Evolutionary conservation across 2,329 filamentous ascomycete species (phyloP), one percentile per base, ranked within the genome.

Genomic region (Stemphylium beticola): DNA sequence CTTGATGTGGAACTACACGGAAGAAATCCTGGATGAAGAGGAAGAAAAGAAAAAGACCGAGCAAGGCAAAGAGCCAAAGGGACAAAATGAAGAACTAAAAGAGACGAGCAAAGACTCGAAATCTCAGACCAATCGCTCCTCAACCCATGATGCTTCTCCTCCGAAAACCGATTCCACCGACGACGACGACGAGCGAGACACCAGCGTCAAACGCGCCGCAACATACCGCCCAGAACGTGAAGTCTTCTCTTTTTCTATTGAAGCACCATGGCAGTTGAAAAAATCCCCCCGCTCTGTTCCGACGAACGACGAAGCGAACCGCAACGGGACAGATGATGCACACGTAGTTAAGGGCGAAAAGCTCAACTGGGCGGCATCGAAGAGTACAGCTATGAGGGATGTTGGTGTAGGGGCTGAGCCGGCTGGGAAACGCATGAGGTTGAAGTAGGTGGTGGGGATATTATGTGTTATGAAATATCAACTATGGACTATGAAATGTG

Each of bases 1-100:
- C 45, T 76, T 87, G 37, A 88, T 98, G 85, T 96, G 90, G 89
- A 79, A 80, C 2, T 98, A 93, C 69, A 92, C 87, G 0, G 93
- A 98, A 72, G 78, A 77, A 0, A 75, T 79, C 38, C 81, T 81
- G 26, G 70, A 73, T 12, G 68, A 71, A 18, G 65, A 71, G 46
- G 64, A 33, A 40, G 46, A 22, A n/a, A 37, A 39, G 26, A 43
- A 60, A 58, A 49, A 50, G 49, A 24, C 45, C 52, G 22, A 7
- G 36, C 20, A 49, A 42, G 11, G 58, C 51, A 12, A 43, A 56
- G 2, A 49, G 41, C 4, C 55, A 56, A 2, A 47, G 53, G 14
- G 6, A 20, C 0, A 38, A 4, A 31, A n/a, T 31, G 24, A 41
- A 4, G 6, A 11, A 17, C 15, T 17, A 20, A 22, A 41, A 11